phyloP scores from a whole-genome alignment of 108 stramenopile species.

The Cyclotella choctawhatcheeana region DNA sequence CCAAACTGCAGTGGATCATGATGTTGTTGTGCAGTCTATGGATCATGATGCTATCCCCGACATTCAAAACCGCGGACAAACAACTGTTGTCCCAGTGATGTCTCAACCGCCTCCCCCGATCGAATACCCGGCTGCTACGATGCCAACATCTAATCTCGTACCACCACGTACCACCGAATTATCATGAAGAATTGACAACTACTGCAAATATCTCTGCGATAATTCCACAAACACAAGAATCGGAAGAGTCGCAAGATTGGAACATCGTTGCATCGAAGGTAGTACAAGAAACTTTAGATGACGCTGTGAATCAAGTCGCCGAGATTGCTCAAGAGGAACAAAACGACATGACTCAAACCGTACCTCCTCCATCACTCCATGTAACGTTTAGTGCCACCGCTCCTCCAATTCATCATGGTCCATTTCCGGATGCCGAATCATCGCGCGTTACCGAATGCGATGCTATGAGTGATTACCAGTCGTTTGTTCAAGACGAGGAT shows the following conservation, averaged over 20 bases:
- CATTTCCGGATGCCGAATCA: constrained; percentile 31
- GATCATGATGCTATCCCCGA: too few species aligned
- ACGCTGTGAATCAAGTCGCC: constrained; percentile 6
- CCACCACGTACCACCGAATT: neutral
- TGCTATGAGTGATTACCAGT: constrained; percentile 42
- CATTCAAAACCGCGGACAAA: neutral
- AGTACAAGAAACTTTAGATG: neutral
- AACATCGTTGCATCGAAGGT: constrained; percentile 1
- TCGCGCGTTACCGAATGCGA: constrained; percentile 41
- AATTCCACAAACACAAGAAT: neutral
- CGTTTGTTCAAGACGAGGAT: constrained; percentile 31
- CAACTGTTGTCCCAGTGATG: too few species aligned
- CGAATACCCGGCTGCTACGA: too few species aligned
- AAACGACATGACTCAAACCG: too few species aligned
- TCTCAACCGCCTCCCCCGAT: too few species aligned
- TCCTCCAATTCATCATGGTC: constrained; percentile 33
- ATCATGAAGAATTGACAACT: neutral
- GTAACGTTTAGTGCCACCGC: constrained; percentile 18
- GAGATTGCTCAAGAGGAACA: neutral
- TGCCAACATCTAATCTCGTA: too few species aligned
- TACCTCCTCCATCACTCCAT: neutral
- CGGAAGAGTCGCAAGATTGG: constrained; percentile 2
- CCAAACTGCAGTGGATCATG: neutral
- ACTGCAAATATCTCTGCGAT: neutral
- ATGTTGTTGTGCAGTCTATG: too few species aligned